Evolutionary conservation across 2,329 filamentous ascomycete genomes (phyloP), one percentile per base, ranked within the genome.

Genomic region (Celoporthe dispersa): DNA sequence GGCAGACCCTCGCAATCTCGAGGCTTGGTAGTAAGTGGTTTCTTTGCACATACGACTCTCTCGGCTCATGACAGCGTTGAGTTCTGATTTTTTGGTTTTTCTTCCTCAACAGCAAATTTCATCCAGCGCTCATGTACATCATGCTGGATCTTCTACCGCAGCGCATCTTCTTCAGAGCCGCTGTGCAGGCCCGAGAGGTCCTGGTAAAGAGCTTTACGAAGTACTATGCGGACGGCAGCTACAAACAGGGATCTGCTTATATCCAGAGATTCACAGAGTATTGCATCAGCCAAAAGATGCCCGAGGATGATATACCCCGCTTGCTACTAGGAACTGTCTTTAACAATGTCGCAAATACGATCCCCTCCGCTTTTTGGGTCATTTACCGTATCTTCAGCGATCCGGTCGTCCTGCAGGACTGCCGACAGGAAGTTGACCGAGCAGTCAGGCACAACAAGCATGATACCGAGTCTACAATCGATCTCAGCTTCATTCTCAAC

Each of bases 51-150:
- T 11, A 12, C 37, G 12, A 39, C 37, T 39, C 37, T 39, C 37
- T 11, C 9, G 9, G 9, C 9, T 11, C 37, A 39, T 39, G 9
- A 39, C 9, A 12, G 37, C 9, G 11, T 39, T 11, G 37, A 39
- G 37, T 39, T 39, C 37, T 39, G 9, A 39, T 11, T 39, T 12
- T 11, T 39, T n/a, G n/a, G 37, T 5, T 11, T 39, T 39, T 39
- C 37, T 39, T 39, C 9, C 37, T 39, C 37, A 11, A 11, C 41
- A 73, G 68, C 12, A 69, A 64, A 28, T 72, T 66, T n/a, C 70
- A 74, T n/a, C 70, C 72, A 28, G 53, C 73, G 3, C 55, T 74
- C 1, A 73, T 73, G 72, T 74, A 66, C 60, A 70, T 73, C 39
- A 71, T 71, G 68, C 61, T 74, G 44, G 69, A 71, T 41, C 25